phyloP scores from a whole-genome alignment of 2,329 filamentous ascomycete genomes.

The Verticillium isaacii region DNA sequence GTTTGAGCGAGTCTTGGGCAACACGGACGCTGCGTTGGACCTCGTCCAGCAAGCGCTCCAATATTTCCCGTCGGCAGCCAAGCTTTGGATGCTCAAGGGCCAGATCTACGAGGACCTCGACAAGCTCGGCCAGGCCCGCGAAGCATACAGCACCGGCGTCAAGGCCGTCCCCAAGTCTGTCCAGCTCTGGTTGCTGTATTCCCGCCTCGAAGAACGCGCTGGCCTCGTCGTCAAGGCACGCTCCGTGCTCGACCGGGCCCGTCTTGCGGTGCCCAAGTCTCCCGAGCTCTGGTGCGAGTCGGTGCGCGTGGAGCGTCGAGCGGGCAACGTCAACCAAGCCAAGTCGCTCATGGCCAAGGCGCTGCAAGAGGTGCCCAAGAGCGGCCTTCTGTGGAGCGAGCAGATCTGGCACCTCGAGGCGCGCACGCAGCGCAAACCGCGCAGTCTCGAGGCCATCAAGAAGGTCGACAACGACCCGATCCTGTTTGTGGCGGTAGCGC shows the following conservation, averaged over 20 bases:
- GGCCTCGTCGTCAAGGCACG: conserved; percentile 87
- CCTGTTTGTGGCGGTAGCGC: conserved; percentile 85
- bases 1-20: conserved; percentile 81
- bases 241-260: conserved; percentile 86
- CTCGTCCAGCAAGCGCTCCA: conserved; percentile 83
- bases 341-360: conserved; percentile 91
- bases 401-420: conserved; percentile 93
- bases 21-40: conserved; percentile 76
- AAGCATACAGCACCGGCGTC: conserved; percentile 84
- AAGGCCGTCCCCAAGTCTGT: conserved; percentile 81
- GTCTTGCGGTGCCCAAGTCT: conserved; percentile 81
- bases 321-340: conserved; percentile 77
- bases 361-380: conserved; percentile 84
- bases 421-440: conserved; percentile 86
- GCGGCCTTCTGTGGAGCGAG: conserved; percentile 86
- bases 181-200: conserved; percentile 83
- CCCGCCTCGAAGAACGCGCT: conserved; percentile 78
- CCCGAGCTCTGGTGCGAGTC: conserved; percentile 87
- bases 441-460: conserved; percentile 91
- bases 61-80: conserved; percentile 77
- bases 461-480: conserved; percentile 90
- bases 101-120: conserved; percentile 88
- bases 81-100: conserved; percentile 98
- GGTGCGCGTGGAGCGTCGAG: conserved; percentile 86
- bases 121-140: conserved; percentile 77